Evolutionary conservation across 2,329 filamentous ascomycete species (phyloP), one percentile per base, ranked within the genome.

Genomic region (Penicillium thymicola): DNA sequence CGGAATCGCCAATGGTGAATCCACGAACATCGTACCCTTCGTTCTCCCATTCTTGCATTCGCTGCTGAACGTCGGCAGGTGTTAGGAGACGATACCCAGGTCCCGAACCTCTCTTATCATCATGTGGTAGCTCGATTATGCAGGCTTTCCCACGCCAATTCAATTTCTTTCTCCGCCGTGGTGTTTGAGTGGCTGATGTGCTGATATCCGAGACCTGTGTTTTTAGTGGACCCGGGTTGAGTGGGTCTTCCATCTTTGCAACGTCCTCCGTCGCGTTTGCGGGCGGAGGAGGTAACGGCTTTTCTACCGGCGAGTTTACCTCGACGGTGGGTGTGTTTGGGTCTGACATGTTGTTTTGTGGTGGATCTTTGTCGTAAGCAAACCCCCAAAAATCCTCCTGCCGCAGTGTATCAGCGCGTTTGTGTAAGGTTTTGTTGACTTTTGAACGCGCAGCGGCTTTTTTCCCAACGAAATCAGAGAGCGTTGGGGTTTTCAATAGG

Each of bases 111-210:
- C 87, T 82, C 51, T 84, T 81, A 51, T 89, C 86, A 59, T 89
- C 85, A 44, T 82, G 77, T 6, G 89, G 89, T 21, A 92, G 75
- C 27, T 86, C 77, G 42, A 92, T 85, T 65, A 89, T 74, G 51
- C 90, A 90, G 57, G 84, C 86, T 75, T 90, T 92, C 55, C 87
- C 87, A 67, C 82, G 88, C 88, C 89, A 92, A 44, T 82, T 81
- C 2, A 92, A 79, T 74, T 87, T 90, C 71, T 89, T 92, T 75
- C 83, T 89, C n/a, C 68, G 67, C 53, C 75, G 61, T 44, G 62
- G 69, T 23, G 71, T 67, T 44, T 71, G 71, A n/a, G 61, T 55
- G 11, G 72, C 67, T 41, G 57, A 40, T 51, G 40, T 56, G 49
- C 43, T 59, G 40, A 62, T 63, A 27, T 59, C 61, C 46, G 53